Evolutionary conservation across 2,329 filamentous ascomycete species (phyloP).

Genomic region (Sporothrix brunneoviolacea): DNA sequence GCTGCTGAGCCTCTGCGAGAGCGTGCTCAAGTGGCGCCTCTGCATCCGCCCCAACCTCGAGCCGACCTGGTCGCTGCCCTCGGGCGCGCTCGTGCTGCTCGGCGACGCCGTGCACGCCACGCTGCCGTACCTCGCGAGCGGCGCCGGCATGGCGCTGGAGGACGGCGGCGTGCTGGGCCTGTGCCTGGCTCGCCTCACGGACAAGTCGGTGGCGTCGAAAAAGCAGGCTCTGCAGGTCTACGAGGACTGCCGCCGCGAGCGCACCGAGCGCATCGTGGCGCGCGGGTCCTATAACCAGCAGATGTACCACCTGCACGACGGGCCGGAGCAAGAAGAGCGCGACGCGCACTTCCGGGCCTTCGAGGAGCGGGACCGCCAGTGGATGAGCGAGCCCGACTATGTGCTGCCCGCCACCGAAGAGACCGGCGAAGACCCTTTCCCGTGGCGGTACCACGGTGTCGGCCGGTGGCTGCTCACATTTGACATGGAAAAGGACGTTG

Average conservation of each 20-base stretch:
- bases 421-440: constrained; percentile 16
- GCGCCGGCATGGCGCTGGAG: constrained; percentile 39
- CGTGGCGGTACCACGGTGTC: constrained; percentile 17
- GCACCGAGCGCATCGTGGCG: constrained; percentile 14
- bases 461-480: constrained; percentile 18
- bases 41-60: constrained; percentile 36
- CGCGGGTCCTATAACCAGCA: constrained; percentile 17
- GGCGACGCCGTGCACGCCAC: constrained; percentile 15
- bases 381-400: constrained; percentile 2
- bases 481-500: constrained; percentile 17
- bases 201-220: constrained; percentile 5
- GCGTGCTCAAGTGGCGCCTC: constrained; percentile 40
- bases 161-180: constrained; percentile 31
- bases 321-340: constrained; percentile 13
- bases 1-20: constrained; percentile 29
- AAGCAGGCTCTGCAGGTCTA: constrained; percentile 13
- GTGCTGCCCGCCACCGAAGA: constrained; percentile 6
- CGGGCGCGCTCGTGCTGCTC: constrained; percentile 2
- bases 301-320: constrained; percentile 19
- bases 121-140: constrained; percentile 42
- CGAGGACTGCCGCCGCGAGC: constrained; percentile 14
- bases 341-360: constrained; percentile 10
- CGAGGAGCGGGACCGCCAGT: constrained; percentile 7
- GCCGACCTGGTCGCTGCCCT: constrained; percentile 33
- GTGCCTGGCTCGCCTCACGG: constrained; percentile 13